Evolutionary conservation across 805 yeast species (phyloP).

Genomic region (Scheffersomyces coipomensis): DNA sequence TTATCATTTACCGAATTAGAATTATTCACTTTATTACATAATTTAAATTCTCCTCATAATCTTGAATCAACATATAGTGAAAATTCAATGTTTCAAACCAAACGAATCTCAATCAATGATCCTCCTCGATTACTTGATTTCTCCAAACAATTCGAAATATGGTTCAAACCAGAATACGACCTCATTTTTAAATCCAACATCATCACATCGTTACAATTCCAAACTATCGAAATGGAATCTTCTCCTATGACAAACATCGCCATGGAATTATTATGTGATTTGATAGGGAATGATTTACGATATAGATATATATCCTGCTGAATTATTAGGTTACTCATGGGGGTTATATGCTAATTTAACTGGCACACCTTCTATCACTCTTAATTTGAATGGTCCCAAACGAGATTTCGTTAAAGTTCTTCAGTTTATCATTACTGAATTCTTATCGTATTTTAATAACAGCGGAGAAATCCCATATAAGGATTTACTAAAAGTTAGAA

Average conservation of each 20-base stretch:
- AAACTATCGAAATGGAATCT: constrained; percentile 23
- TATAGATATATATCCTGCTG: constrained; percentile 50
- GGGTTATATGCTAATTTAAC: constrained; percentile 52
- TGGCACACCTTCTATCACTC: constrained; percentile 51
- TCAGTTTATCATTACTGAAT: constrained; percentile 24
- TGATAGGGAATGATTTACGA: constrained; percentile 41
- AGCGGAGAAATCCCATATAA: constrained; percentile 19
- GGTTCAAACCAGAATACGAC: constrained; percentile 44
- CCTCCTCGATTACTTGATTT: constrained; percentile 37
- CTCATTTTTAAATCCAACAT: constrained; percentile 25
- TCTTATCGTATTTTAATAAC: constrained; percentile 18
- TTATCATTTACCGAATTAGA: constrained; percentile 28
- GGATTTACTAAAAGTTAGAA: constrained; percentile 44
- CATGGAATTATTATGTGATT: constrained; percentile 53
- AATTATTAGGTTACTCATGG: constrained; percentile 56
- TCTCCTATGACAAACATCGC: constrained; percentile 41
- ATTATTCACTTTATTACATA: constrained; percentile 17
- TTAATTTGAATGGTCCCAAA: constrained; percentile 56
- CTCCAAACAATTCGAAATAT: constrained; percentile 43
- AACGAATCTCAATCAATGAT: constrained; percentile 17
- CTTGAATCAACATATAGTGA: too few species aligned
- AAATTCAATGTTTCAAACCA: constrained; percentile 22
- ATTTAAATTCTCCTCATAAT: constrained; percentile 26
- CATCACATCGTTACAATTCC: constrained; percentile 47
- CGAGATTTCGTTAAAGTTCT: constrained; percentile 37